phyloP scores from a whole-genome alignment of 2,329 filamentous ascomycete species.

The Corinectria fuckeliana region DNA sequence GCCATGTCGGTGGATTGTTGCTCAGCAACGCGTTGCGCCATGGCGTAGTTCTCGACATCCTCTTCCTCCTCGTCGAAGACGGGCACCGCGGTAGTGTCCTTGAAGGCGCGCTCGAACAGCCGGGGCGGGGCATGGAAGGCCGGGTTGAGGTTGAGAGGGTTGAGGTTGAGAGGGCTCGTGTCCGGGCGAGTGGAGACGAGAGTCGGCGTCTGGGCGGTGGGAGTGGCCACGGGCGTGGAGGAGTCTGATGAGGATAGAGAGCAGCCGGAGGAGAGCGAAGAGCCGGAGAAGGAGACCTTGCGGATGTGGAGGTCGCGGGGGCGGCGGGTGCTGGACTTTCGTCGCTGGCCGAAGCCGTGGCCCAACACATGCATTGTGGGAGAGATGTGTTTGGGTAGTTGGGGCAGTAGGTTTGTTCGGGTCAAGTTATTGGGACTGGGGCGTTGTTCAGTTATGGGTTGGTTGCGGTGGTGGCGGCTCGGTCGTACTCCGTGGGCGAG shows the following conservation, averaged over 20 bases:
- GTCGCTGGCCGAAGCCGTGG: conserved; percentile 46
- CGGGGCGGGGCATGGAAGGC: conserved; percentile 46
- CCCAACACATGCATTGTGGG: conserved; percentile 46
- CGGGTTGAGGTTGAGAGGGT: conserved; percentile 45
- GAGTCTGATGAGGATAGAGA: conserved; percentile 45
- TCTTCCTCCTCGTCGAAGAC: conserved; percentile 39
- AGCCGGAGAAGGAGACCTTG: conserved; percentile 51
- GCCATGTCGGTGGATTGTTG: conserved; percentile 39
- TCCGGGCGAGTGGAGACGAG: conserved; percentile 34
- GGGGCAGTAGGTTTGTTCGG: conserved; percentile 5
- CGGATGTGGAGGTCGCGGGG: conserved; percentile 49
- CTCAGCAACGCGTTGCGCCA: conserved; percentile 36
- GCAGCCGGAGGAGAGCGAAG: conserved; percentile 46
- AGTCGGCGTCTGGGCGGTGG: conserved; percentile 32
- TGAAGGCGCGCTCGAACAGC: conserved; percentile 46
- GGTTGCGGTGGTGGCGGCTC: background rate
- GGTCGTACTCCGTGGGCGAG: background rate
- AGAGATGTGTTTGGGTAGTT: conserved; percentile 11
- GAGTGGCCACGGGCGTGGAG: conserved; percentile 32
- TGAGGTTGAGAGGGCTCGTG: conserved; percentile 44
- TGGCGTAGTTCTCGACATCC: conserved; percentile 24
- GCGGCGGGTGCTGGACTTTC: conserved; percentile 43
- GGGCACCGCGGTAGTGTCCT: conserved; percentile 34
- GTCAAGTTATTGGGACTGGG: background rate
- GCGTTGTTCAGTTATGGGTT: too few species aligned